Evolutionary conservation across 495 filamentous ascomycete species (phyloP).

Genomic region (Astrocystis sublimbata): DNA sequence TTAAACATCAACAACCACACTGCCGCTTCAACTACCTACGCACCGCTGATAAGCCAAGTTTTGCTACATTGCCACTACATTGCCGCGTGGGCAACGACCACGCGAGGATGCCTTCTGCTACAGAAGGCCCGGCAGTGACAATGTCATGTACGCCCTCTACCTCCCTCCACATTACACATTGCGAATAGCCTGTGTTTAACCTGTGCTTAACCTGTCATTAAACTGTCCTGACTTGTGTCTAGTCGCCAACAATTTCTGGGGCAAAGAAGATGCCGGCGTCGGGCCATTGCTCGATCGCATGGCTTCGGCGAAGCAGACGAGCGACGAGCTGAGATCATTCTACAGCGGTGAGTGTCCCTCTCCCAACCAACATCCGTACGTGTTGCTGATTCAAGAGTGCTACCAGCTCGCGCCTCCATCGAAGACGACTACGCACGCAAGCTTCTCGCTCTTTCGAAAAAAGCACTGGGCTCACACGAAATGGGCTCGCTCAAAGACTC

Average conservation of each 20-base stretch:
- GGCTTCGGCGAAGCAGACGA: slow-evolving; percentile 92
- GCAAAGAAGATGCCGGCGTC: slow-evolving; percentile 97
- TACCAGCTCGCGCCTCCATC: slow-evolving; percentile 78
- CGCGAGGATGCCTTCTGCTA: slow-evolving; percentile 36
- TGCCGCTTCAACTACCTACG: not conserved
- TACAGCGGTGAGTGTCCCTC: slow-evolving; percentile 67
- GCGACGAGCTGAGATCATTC: slow-evolving; percentile 90
- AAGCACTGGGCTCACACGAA: slow-evolving; percentile 88
- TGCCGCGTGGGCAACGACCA: slow-evolving; percentile 7
- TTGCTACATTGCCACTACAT: not conserved
- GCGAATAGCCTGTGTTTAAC: too few species aligned
- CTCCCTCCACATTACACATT: too few species aligned
- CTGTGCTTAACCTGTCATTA: slow-evolving; percentile 14
- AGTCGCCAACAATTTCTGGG: slow-evolving; percentile 99
- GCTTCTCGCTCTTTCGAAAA: slow-evolving; percentile 79
- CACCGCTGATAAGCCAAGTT: not conserved
- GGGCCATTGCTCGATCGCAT: slow-evolving; percentile 91
- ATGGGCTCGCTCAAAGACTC: slow-evolving; percentile 78
- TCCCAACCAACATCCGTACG: slow-evolving; percentile 7
- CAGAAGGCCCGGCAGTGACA: slow-evolving; percentile 34
- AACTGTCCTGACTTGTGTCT: slow-evolving; percentile 1
- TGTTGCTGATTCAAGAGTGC: slow-evolving; percentile 1
- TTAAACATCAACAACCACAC: not conserved
- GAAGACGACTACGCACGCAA: slow-evolving; percentile 99
- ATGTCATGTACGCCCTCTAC: slow-evolving; percentile 30